Conservation (phyloP, 2,329 filamentous ascomycete species). For the Bipolaris sorokiniana region DNA sequence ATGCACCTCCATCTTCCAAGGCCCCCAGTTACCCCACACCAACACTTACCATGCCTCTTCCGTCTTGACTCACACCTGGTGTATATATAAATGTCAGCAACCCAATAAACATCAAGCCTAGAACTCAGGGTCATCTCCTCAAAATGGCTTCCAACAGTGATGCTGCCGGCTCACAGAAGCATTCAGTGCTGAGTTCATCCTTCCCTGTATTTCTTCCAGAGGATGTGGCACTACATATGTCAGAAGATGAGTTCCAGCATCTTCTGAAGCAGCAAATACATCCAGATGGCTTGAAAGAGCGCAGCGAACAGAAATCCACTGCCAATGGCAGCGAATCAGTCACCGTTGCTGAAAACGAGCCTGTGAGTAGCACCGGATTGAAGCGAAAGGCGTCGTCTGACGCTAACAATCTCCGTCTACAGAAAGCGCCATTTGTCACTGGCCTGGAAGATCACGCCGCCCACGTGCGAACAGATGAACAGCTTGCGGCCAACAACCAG, state of each 20-base stretch:
- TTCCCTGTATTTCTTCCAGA: conserved; percentile 34
- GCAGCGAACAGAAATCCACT: conserved; percentile 8
- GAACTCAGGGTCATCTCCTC: background rate
- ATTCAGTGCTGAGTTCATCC: conserved; percentile 28
- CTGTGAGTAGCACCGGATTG: conserved; percentile 11
- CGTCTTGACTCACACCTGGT: background rate
- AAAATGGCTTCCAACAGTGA: conserved; percentile 10
- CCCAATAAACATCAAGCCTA: background rate
- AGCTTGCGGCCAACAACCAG: conserved; percentile 47
- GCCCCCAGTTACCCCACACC: background rate
- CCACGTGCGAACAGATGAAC: conserved; percentile 15
- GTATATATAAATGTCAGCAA: background rate
- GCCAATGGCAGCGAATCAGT: conserved; percentile 2
- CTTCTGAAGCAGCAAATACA: conserved; percentile 18
- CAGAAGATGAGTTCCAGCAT: conserved; percentile 27
- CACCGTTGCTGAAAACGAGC: background rate
- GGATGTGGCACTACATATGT: conserved; percentile 24
- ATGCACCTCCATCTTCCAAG: background rate
- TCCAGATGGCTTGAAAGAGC: background rate
- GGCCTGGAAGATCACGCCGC: conserved; percentile 27
- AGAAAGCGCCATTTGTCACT: conserved; percentile 30
- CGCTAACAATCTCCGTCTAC: conserved; percentile 14
- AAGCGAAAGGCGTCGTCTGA: conserved; percentile 21
- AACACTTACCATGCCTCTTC: background rate
- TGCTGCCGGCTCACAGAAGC: background rate